Conservation (phyloP, 768 basidiomycete species). For the Agrocybe chaxingu region DNA sequence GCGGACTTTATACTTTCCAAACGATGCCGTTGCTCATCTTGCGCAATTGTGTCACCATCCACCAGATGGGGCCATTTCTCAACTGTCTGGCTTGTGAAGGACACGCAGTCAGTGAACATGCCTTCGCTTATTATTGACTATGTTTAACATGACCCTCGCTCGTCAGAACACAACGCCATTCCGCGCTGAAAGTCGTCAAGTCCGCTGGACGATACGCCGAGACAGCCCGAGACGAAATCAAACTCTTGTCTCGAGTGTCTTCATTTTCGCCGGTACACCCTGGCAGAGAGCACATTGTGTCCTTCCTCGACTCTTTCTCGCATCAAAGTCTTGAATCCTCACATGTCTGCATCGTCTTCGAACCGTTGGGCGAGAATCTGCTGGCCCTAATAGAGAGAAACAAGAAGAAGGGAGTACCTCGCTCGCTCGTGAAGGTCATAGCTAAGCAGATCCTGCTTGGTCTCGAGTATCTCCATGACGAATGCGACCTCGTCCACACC, state of each 20-base stretch:
- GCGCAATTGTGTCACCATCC: slow-evolving; percentile 20
- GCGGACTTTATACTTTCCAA: slow-evolving; percentile 15
- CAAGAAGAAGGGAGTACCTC: slow-evolving; percentile 82
- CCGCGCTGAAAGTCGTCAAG: slow-evolving; percentile 93
- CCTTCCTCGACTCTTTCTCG: slow-evolving; percentile 87
- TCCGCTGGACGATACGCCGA: slow-evolving; percentile 94
- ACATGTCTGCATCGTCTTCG: slow-evolving; percentile 91
- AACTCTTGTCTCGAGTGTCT: slow-evolving; percentile 76
- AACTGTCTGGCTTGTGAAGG: slow-evolving; percentile 89
- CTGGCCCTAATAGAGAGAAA: slow-evolving; percentile 72
- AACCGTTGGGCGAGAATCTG: slow-evolving; percentile 79
- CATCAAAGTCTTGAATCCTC: slow-evolving; percentile 68
- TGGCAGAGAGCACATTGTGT: slow-evolving; percentile 79
- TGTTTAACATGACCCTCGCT: slow-evolving; percentile 9
- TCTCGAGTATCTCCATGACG: slow-evolving; percentile 88
- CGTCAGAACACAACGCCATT: slow-evolving; percentile 66
- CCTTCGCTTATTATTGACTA: neutral
- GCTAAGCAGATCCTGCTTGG: slow-evolving; percentile 85
- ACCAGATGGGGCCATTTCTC: slow-evolving; percentile 92
- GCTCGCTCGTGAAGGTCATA: slow-evolving; percentile 79
- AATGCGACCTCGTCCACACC: slow-evolving; percentile 90
- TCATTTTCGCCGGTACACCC: slow-evolving; percentile 71
- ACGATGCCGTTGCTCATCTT: slow-evolving; percentile 19
- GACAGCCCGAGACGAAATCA: slow-evolving; percentile 95
- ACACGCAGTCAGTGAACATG: slow-evolving; percentile 54